Evolutionary conservation across 176 grass and related monocot species (phyloP), one percentile per base, ranked within the genome.

Genomic region (Tillandsia fasciculata): DNA sequence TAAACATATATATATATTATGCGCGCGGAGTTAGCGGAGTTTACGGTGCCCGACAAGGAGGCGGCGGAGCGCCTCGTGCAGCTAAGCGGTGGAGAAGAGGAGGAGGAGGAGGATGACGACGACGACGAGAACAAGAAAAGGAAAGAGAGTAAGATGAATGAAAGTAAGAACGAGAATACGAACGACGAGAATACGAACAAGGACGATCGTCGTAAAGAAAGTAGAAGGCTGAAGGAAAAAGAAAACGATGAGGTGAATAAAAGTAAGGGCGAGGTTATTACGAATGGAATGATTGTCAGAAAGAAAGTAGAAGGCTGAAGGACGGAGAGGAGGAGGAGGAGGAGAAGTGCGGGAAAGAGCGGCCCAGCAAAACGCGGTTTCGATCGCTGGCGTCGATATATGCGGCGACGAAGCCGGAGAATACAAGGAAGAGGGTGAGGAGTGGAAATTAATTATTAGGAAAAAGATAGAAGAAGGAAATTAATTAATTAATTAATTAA

Each of bases 321-420:
- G 63, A 14, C 3, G 29, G 49, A 13, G 13, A 51, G 64, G 50
- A 70, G 66, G 13, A 51, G 64, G 50, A 70, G 66, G 13, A 76
- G n/a, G 76, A 24, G n/a, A 66, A 29, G 49, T 64, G 23, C 2
- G 70, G 67, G 49, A 28, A 18, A 11, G 42, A 49, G 24, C 22
- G 3, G 47, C 15, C 20, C 0, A 74, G 66, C 17, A 74, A 78
- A 74, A 70, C 69, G 48, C 69, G 77, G 77, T 81, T 84, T 70
- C 81, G 81, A 77, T 78, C 65, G 27, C 63, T 84, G 65, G 70
- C 74, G 8, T 73, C 13, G 24, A 67, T 88, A 26, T 88, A 88
- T 73, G 61, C 22, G 14, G 48, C 26, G 12, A 74, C 81, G 1
- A 51, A 48, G 29, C 61, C 70, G 2, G 15, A 24, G 24, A 24